Base-by-base conservation (phyloP, 208 protist species). In the Trypanosoma rangeli region DNA sequence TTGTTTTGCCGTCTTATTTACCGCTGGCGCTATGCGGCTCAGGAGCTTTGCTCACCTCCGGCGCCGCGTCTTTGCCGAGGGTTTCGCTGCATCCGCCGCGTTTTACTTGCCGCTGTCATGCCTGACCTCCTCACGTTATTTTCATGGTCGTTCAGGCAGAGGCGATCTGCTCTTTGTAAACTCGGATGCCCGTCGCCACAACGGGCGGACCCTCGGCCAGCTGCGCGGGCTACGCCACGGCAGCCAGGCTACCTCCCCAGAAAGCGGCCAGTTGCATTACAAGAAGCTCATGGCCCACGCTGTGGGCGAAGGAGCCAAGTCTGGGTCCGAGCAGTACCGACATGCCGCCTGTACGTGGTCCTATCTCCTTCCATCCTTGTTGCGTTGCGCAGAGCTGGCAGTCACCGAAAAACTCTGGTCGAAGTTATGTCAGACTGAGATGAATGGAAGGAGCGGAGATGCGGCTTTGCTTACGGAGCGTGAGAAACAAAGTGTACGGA, bases 261-360 rank as follows among this genome's bases (percentile, higher is more conserved):
- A 87, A 52, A 74, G 70, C 18, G 90, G 90, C 3, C 85, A 95
- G 73, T 79, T 95, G 65, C 77, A 85, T 61, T 68, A 83, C 50
- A 79, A 81, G 39, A 86, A 85, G 49, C 76, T 80, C 5, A 79
- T 85, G 26, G 37, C 79, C 37, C 84, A 93, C 48, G 68, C 64
- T 18, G 60, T 68, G 4, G 53, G 58, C 20, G 60, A 78, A 18
- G 76, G 67, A 26, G 39, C 57, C 16, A 61, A 39, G 35, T 68
- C 79, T 9, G 72, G 73, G 16, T 80, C 64, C 16, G 74, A 56
- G 15, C 55, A 68, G 13, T 55, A 78, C 28, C 70, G 67, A 13
- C 62, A 82, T 13, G 72, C 72, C 20, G 76, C 81, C 12, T 81
- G 73, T 16, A 68, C 74, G 20, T 95, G 90, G 87, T 80, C 84